Evolutionary conservation across 1,139 yeast genomes (phyloP), one percentile per base, ranked within the genome.

Genomic region (Meyerozyma athensensis): DNA sequence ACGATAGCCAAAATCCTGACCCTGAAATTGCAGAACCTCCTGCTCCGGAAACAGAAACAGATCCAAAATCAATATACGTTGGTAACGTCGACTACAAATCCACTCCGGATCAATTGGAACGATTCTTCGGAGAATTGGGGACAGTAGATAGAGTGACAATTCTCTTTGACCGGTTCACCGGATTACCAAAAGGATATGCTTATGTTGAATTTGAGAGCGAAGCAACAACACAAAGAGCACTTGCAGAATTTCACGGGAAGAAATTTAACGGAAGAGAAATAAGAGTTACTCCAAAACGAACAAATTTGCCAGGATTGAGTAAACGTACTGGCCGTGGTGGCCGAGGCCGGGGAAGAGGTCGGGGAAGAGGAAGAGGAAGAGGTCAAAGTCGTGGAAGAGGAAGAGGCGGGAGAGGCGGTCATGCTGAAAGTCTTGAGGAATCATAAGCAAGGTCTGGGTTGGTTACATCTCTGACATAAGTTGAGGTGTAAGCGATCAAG

Each of bases 171-270:
- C 55, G 58, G 38, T 57, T 42, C 46, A 52, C 65, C 3, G 72
- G 73, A 2, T 52, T 59, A 28, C 70, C 74, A 4, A 69, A 67
- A 47, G 75, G 75, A n/a, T 66, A 65, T 41, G 74, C 74, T 4
- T 68, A 68, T 41, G 58, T 69, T 39, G 72, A 68, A 44, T 69
- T 65, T 49, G 61, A 56, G 31, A 47, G 39, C 13, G 37, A 35
- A 3, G 65, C 53, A 21, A 53, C 60, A 33, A 71, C 60, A 5
- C 42, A 53, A 24, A 50, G 51, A 39, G 72, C 75, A 13, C 61
- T 68, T 44, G 57, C 51, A n/a, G 62, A 58, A 34, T 51, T 64
- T 34, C 54, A 65, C 40, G 72, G 67, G 6, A 48, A 56, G 33
- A 48, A 46, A 33, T 65, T 68, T 47, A 54, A 68, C 42, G 65